Evolutionary conservation across 2,329 filamentous ascomycete genomes (phyloP), one percentile per base, ranked within the genome.

Genomic region (Aspergillus fumigatus): DNA sequence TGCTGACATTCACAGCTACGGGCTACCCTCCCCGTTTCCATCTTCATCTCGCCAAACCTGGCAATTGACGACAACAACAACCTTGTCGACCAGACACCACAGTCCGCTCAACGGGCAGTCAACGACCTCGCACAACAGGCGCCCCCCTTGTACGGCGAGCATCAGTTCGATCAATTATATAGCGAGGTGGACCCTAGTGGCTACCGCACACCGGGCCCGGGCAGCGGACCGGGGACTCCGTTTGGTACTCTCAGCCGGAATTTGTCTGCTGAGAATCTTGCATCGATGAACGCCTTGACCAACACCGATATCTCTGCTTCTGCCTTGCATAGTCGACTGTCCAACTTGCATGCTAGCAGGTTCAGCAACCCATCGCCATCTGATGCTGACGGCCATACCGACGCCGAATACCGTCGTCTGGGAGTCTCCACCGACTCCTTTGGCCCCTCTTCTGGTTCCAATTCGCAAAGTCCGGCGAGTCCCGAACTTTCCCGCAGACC

Each of bases 31-130:
- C 92, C 94, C 1, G 84, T 97, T 17, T 91, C 91, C 54, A 87
- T 99, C 41, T 97, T 96, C 75, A 97, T 97, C 63, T 99, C 94
- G 4, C 93, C 94, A 0, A 94, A 94, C 68, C 86, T 96, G 66
- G 88, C 91, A 0, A 84, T 97, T 40, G 90, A 94, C 66, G 91
- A 96, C 52, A 84, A 93, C 58, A 94, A 96, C 65, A 88, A 89
- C 65, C 82, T 97, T 2, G 79, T 90, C 53, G 80, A 82, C 53
- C 82, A 85, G 67, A 78, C 78, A n/a, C 80, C 82, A 17, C 65
- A 79, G 69, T 70, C 78, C 57, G 74, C 80, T 64, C 70, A 78
- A 58, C 72, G 75, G 35, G 77, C 77, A 9, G 78, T 82, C 48
- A 78, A 80, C 43, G 81, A 85, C 43, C 80, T 84, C 21, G 82